A percentile compares a stretch with the other conserved stretches of the same genome.
phyloP scores from a whole-genome alignment of 805 yeast genomes.

The Starmerella gropengiesseri region DNA sequence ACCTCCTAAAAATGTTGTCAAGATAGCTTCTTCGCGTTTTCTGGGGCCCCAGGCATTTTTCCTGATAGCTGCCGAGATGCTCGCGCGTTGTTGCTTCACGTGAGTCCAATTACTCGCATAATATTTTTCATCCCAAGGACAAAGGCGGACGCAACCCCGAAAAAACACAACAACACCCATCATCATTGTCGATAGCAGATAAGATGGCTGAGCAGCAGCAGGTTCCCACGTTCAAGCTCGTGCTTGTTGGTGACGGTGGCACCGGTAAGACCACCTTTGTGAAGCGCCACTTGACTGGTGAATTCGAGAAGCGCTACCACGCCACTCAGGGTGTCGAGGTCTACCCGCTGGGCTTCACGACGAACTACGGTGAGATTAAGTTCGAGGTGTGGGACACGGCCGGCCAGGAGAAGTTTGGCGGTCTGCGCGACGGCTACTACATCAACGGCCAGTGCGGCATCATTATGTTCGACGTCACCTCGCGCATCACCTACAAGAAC shows the following conservation, averaged over 20 bases:
- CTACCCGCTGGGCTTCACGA: conserved; percentile 94
- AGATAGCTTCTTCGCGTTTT: too few relatives aligned
- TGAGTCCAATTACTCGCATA: conserved; percentile 3
- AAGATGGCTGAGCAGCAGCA: conserved; percentile 32
- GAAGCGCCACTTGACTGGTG: conserved; percentile 98
- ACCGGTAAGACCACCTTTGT: conserved; percentile 99
- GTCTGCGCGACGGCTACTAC: conserved; percentile 98
- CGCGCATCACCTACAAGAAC: conserved; percentile 98
- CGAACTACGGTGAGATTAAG: conserved; percentile 97
- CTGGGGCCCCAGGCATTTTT: too few relatives aligned
- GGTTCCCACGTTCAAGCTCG: conserved; percentile 96
- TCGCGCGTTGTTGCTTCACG: conserved; percentile 8
- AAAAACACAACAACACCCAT: conserved; percentile 4
- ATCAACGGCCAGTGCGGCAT: conserved; percentile 99
- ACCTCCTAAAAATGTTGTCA: too few relatives aligned
- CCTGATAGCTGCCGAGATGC: too few relatives aligned
- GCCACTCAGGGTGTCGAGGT: conserved; percentile 99
- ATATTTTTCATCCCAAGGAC: conserved; percentile 7
- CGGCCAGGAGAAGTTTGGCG: conserved; percentile 99
- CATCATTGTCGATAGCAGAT: conserved; percentile 9
- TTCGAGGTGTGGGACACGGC: conserved; percentile 99
- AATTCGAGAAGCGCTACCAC: conserved; percentile 95
- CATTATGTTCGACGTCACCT: conserved; percentile 98
- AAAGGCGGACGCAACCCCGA: conserved; percentile 3
- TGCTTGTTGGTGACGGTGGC: conserved; percentile 99